Evolutionary conservation across 495 filamentous ascomycete genomes (phyloP), one percentile per base, ranked within the genome.

Genomic region (Pyrenula aspistea): DNA sequence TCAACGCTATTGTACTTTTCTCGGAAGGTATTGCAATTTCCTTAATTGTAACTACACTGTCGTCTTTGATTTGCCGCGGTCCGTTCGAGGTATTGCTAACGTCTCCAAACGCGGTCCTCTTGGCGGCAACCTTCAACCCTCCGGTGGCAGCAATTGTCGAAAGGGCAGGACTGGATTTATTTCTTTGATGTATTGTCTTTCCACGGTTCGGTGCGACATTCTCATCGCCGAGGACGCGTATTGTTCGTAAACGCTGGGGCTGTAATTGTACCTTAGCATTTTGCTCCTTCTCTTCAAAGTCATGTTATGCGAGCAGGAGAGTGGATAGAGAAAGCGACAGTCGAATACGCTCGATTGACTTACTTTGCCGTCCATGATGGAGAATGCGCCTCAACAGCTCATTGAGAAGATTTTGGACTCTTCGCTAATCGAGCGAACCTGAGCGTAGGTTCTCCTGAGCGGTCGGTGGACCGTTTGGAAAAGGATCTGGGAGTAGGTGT

Each of bases 91-190:
- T 85, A 65, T 89, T 91, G 77, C 84, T 92, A 36, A 91, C 76
- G 64, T 96, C 91, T 15, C 79, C 86, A 68, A 93, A 89, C 15
- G 81, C 87, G 42, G 83, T 83, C 58, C 89, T 81, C 71, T 89
- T 89, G 22, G 84, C 74, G 48, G 77, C 80, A 54, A 80, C 80
- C 68, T 87, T 92, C 53, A 85, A 67, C 24, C 77, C 77, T 53
- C 76, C 79, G 20, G 73, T 77, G 51, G 80, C 73, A 15, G 76
- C 60, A 59, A 83, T 70, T 22, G 73, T 71, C 51, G 77, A 81
- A 51, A 91, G 70, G 50, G 84, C 86, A 21, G 87, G 78, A 10
- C 82, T 84, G 0, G 89, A 93, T 69, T 91, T 95, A 73, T 89
- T 85, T 23, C 84, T 85, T 63, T 92, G 85, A 61, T 90, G 88